Evolutionary conservation across 2,329 filamentous ascomycete species (phyloP), one percentile per base, ranked within the genome.

Genomic region (Drechslerella stenobrocha): DNA sequence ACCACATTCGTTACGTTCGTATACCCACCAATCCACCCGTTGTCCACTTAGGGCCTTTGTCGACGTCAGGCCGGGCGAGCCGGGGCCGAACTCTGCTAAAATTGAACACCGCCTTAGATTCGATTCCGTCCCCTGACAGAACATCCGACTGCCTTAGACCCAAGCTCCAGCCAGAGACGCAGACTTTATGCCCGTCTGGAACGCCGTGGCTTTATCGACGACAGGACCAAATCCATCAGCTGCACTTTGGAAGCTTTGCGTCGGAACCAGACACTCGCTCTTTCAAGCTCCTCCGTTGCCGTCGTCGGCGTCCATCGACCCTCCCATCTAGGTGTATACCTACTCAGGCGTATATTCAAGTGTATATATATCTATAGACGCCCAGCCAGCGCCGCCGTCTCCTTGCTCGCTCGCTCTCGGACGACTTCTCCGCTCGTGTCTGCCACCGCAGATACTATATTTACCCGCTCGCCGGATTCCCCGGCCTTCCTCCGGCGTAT

Each of bases 121-220:
- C 34, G 11, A 15, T 32, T 30, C 44, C 37, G 42, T 37, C 45
- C 59, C 59, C 59, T 64, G 52, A 45, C 59, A 52, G 46, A 46
- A 35, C 51, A 46, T 30, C 34, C 34, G 34, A 48, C 20, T 59
- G 46, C 48, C 56, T 48, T 65, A 52, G 52, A 52, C 58, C 52
- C 44, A 37, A 65, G 60, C 60, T 65, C 60, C 60, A 57, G 56
- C 52, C 52, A 57, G 51, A 58, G 60, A 58, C 60, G 52, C 52
- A 65, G 34, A 37, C 47, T 58, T 65, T 47, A 15, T 52, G 52
- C 47, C 60, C 57, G 58, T 52, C 52, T 65, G 60, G 52, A 37
- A 50, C 50, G 40, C 47, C 46, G 52, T 40, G 52, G 52, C 46
- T 65, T 65, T 42, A 37, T 42, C 35, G 35, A 46, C 59, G 52